Base-by-base conservation (phyloP, 805 yeast genomes). In the Diddensiella transvaalensis region DNA sequence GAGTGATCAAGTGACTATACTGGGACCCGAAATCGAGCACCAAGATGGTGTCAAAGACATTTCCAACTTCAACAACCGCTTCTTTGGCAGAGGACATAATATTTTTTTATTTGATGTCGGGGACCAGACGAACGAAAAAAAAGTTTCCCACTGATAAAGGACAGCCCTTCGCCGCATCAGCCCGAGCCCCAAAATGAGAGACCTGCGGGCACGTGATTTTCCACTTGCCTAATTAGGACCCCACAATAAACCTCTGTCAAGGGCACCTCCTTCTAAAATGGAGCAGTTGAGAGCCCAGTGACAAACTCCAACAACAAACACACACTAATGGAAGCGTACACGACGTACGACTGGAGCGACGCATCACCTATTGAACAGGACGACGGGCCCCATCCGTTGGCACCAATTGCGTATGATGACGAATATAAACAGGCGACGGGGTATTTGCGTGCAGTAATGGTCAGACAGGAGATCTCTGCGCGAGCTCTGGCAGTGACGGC, bases 11-110 rank as follows among this genome's bases (percentile, higher is more conserved):
- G 66, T 93, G 99, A 50, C 96, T 87, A 75, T 93, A 93, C 75
- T 93, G 99, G 53, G 99, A 93, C 54, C 99, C 99, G 66, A 93
- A 93, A 69, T 93, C 99, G 66, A 93, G 79, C 68, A 93, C 97
- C 73, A 93, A 78, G 59, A 93, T 89, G 74, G 99, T 93, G 79
- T 93, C 96, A 72, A 93, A 93, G 52, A 87, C 88, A 60, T 79
- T 79, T 60, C 95, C 80, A 53, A 93, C 97, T 72, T 87, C 69
- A 24, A 67, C 67, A 30, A 60, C 37, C 60, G 51, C 50, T 37
- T 21, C 46, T 38, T 32, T 38, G 4, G 30, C 3, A 11, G 19
- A 10, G 15, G 10, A 40, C 6, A 44, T 11, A 18, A 13, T 33
- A 5, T 15, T 6, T 13, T 33, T 5, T 33, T n/a, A 8, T 5